phyloP scores from a whole-genome alignment of 83 land plant genomes.

The Thuja plicata region DNA sequence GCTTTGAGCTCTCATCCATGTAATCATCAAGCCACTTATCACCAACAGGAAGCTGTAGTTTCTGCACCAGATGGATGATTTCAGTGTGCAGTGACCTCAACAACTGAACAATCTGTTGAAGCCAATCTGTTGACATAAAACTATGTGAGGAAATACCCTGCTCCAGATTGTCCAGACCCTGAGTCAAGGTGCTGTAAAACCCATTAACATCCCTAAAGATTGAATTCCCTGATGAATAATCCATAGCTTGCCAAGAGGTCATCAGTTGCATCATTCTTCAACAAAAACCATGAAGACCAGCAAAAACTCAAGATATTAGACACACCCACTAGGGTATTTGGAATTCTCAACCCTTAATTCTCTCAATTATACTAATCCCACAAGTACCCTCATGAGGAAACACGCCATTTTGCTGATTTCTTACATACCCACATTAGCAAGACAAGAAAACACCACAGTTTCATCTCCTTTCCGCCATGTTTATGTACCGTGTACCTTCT shows the following conservation, averaged over 20 bases:
- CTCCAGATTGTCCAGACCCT: slow-evolving; percentile 47
- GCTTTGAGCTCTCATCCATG: slow-evolving; percentile 76
- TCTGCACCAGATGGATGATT: slow-evolving; percentile 45
- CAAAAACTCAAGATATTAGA: not conserved
- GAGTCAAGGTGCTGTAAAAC: slow-evolving; percentile 52
- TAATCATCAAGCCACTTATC: slow-evolving; percentile 77
- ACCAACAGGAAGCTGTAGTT: slow-evolving; percentile 58
- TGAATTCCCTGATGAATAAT: slow-evolving; percentile 10
- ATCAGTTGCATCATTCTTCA: slow-evolving; percentile 14
- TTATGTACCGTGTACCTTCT: not conserved
- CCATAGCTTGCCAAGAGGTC: slow-evolving; percentile 8
- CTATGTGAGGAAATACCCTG: slow-evolving; percentile 19
- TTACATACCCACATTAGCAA: not conserved
- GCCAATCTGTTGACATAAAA: slow-evolving; percentile 52
- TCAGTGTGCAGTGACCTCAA: slow-evolving; percentile 52
- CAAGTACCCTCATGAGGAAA: not conserved
- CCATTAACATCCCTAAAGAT: slow-evolving; percentile 36
- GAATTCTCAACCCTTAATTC: slow-evolving; percentile 6
- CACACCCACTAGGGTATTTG: not conserved
- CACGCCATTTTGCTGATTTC: not conserved
- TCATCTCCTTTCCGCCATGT: not conserved
- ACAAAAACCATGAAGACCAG: not conserved
- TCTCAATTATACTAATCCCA: slow-evolving; percentile 9
- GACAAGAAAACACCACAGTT: not conserved
- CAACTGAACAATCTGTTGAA: slow-evolving; percentile 33